Evolutionary conservation across 805 yeast species (phyloP), one percentile per base, ranked within the genome.

Genomic region (Wickerhamomyces chambardii): DNA sequence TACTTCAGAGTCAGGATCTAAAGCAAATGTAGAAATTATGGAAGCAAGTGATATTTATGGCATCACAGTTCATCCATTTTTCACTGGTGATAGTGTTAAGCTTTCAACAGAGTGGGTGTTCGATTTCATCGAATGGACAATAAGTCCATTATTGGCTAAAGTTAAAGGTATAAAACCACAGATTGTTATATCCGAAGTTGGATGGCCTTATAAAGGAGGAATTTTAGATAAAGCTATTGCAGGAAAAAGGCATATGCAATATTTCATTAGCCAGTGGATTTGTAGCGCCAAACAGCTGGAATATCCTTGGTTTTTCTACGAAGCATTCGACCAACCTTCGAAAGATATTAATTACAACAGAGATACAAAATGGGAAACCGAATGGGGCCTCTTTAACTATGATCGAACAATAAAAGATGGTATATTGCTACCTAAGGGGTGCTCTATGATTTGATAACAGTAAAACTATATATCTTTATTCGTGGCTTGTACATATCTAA

Each of bases 291-390:
- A 59, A 14, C 44, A 56, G 2, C 35, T 48, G 15, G 50, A 55
- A 8, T 55, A 63, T 16, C 69, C 66, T 1, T 78, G 79, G 74
- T 78, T 63, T 41, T 78, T 66, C 56, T 77, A 75, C 47, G 84
- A 78, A 47, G 85, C 83, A 0, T 78, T 75, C 55, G 84, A 80
- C 56, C 84, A 77, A 47, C 83, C 84, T 0, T 78, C 84, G 84
- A 79, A 78, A 43, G 50, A 56, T 31, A 51, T 73, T 1, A 76
- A 69, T 51, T 66, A 73, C 46, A 68, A 66, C 17, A 62, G 53
- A 1, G 63, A 61, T 3, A 61, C 64, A 22, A 55, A 54, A 36
- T 78, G 85, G 85, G 86, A 79, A 46, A 67, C 83, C 1, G 74
- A 78, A 43, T 80, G 86, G 86, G 89, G 86, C 0, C 39, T 80